Base-by-base conservation (phyloP, 108 stramenopile species). In the Stephanodiscus triporus region DNA sequence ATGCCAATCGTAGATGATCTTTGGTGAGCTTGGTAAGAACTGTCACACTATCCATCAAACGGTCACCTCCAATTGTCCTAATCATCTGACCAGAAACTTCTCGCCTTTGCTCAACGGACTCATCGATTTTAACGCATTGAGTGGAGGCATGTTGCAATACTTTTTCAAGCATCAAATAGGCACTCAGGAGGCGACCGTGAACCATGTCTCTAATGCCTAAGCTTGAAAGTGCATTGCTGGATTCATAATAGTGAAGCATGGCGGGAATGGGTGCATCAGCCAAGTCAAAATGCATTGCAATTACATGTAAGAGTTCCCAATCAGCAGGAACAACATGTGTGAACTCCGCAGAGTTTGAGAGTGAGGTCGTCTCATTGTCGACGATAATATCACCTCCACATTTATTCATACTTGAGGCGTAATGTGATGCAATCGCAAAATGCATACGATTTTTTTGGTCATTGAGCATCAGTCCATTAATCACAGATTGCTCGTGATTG, bases 371-470 rank as follows among this genome's bases (percentile, higher is more conserved):
- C 50, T 68, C 66, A 57, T 66, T 53, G 27, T 68, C 71, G 51
- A 26, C 38, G 27, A 27, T 4, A 48, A 47, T 65, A 10, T 30
- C 32, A 10, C 45, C 26, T 57, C 54, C 42, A 43, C 56, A 29
- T 27, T 19, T 26, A 45, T 30, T 23, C 14, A 43, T 45, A 58
- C 34, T 43, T n/a, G 45, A 58, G 30, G 68, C 50, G 66, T 72
- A 72, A 56, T 72, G 38, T 19, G 20, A 13, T 9, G 71, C 71
- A 24, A 72, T 50, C 36, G 53, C 66, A 53, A 72, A 68, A 67
- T 72, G 71, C n/a, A 55, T 66, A 29, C 66, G 51, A 34, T 54
- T 65, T 49, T 72, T 72, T 68, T 72, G 71, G 11, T 72, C 71
- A 17, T 68, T 55, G 49, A 68, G 65, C 71, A 72, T 72, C 16